Base-by-base conservation (phyloP, 768 basidiomycete genomes). In the Plicaturopsis crispa region DNA sequence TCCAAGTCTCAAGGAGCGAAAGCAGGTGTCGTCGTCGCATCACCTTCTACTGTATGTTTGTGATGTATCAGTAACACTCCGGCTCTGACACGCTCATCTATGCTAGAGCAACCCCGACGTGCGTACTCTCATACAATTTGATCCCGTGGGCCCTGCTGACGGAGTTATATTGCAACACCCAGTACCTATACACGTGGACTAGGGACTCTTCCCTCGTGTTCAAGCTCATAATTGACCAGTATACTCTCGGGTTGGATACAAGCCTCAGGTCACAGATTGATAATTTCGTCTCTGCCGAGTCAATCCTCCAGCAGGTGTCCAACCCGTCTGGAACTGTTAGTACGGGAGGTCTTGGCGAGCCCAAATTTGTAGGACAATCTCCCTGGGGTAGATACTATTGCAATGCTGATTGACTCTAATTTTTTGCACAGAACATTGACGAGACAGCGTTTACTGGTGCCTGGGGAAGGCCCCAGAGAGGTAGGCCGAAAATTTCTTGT, bases 291-390 rank as follows among this genome's bases (percentile, higher is more conserved):
- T 41, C 56, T 1, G 62, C 80, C 3, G 66, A 83, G 55, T 48
- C 53, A 17, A 52, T 50, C 34, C 48, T 84, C 4, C 84, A 86
- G 51, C 75, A 79, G 47, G 58, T 80, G 17, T 46, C 71, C 5
- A 86, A 84, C 52, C 84, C 81, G 0, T 78, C 75, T 24, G 84
- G 84, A 1, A 61, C 64, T 11, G 58, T 79, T 19, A 62, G 59
- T 28, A 69, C 74, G 1, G 79, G 81, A 5, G 80, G 84, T 8
- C 69, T 86, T 13, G 84, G 77, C 16, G 84, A 87, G 54, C 81
- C 84, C 4, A 84, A 87, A 55, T 78, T 13, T 34, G 8, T 30
- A 14, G 28, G 10, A 30, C 14, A 10, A 30, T 14, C 28, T 30
- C 14, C 28, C 10, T 10, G 14, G 10, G 28, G 28, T 30, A 10